Conservation (phyloP, 768 basidiomycete species). For the Trametes cubensis region DNA sequence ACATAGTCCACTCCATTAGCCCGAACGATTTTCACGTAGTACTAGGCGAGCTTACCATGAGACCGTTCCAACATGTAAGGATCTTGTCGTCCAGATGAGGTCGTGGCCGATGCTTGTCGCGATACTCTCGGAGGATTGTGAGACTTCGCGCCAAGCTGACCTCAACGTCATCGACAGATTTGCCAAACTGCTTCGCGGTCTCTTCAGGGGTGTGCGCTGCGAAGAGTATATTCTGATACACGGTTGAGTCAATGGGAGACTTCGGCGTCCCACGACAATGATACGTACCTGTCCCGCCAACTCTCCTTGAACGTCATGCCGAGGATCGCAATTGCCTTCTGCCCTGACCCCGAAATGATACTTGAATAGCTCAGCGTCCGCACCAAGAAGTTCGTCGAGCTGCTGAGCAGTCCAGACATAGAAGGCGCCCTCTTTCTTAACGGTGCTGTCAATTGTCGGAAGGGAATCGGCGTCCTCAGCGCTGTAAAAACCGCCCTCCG, state of each 20-base stretch:
- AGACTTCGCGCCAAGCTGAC: conserved; percentile 26
- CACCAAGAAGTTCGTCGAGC: conserved; percentile 37
- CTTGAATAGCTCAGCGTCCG: conserved; percentile 34
- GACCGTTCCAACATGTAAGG: conserved; percentile 44
- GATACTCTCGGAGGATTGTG: conserved; percentile 31
- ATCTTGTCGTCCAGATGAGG: conserved; percentile 49
- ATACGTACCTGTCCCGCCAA: conserved; percentile 31
- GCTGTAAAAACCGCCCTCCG: conserved; percentile 40
- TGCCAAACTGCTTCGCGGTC: conserved; percentile 26
- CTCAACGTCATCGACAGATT: conserved; percentile 28
- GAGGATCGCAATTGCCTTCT: conserved; percentile 41
- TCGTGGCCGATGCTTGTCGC: conserved; percentile 39
- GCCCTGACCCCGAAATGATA: conserved; percentile 38
- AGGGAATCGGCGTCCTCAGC: conserved; percentile 47
- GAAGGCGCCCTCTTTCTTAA: conserved; percentile 42
- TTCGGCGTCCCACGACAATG: no score
- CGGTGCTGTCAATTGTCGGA: conserved; percentile 30
- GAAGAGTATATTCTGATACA: conserved; percentile 28
- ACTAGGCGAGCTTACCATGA: conserved; percentile 36
- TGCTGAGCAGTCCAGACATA: conserved; percentile 41
- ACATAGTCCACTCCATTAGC: not conserved
- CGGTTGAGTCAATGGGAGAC: not conserved
- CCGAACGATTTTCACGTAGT: not conserved
- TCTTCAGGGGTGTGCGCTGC: conserved; percentile 27
- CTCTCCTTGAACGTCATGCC: conserved; percentile 43